Percentiles rank a stretch among this genome's conserved stretches.
Evolutionary conservation across 805 yeast species (phyloP).

Genomic region (Hagleromyces aurorensis): DNA sequence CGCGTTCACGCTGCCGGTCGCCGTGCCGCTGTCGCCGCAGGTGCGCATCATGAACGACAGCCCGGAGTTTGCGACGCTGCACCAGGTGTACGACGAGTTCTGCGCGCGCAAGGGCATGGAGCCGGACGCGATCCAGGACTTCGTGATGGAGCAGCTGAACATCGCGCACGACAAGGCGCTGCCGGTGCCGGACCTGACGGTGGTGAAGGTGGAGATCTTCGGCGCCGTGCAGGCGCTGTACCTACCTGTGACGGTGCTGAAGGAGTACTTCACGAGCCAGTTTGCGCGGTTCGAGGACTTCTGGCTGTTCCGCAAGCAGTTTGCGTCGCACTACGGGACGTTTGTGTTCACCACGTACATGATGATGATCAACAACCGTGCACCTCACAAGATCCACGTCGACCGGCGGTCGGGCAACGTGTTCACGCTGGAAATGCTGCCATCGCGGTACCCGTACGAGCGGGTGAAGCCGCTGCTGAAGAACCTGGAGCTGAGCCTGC

Average conservation of each 20-base stretch:
- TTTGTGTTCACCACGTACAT: constrained; percentile 87
- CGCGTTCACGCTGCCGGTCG: constrained; percentile 79
- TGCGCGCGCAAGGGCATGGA: constrained; percentile 66
- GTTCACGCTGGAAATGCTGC: constrained; percentile 93
- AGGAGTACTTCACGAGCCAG: constrained; percentile 62
- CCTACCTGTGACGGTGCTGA: constrained; percentile 78
- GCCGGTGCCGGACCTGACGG: constrained; percentile 86
- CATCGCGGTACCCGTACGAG: constrained; percentile 60
- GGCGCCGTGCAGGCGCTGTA: constrained; percentile 80
- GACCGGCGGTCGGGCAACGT: constrained; percentile 78
- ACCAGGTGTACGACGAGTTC: constrained; percentile 77
- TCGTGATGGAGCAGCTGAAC: constrained; percentile 73
- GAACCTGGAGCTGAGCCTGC: constrained; percentile 32
- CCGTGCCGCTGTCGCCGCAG: constrained; percentile 91
- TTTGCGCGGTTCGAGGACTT: constrained; percentile 84
- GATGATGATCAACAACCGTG: constrained; percentile 88
- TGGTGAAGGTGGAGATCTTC: constrained; percentile 84
- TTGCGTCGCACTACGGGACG: constrained; percentile 89
- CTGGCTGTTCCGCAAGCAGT: constrained; percentile 95
- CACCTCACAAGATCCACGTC: constrained; percentile 87
- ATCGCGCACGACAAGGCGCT: constrained; percentile 90
- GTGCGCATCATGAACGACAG: constrained; percentile 85
- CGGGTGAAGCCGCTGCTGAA: constrained; percentile 34
- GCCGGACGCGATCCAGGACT: constrained; percentile 85
- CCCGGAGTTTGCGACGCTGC: constrained; percentile 63